phyloP scores from a whole-genome alignment of 148 eudicot species.

The Camellia lanceoleosa region DNA sequence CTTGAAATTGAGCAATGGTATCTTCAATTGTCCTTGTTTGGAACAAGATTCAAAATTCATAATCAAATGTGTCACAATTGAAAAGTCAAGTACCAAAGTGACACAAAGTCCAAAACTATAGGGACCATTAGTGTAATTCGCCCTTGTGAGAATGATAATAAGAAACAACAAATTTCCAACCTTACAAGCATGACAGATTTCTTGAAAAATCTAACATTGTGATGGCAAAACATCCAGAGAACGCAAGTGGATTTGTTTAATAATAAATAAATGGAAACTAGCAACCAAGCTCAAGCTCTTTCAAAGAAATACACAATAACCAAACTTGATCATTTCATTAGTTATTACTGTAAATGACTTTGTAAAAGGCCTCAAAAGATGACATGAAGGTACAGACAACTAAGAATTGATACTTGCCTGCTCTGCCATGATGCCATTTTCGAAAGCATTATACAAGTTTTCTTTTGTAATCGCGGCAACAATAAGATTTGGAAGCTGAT shows the following conservation, averaged over 20 bases:
- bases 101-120: too few relatives aligned
- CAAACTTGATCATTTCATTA: background rate
- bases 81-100: too few relatives aligned
- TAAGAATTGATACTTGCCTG: constrained; percentile 53
- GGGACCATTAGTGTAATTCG: too few relatives aligned
- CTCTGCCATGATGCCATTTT: constrained; percentile 82
- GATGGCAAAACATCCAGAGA: background rate
- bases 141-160: too few relatives aligned
- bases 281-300: background rate
- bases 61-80: too few relatives aligned
- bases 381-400: background rate
- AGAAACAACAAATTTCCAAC: background rate
- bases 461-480: constrained; percentile 82
- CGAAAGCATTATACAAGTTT: constrained; percentile 81
- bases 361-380: background rate
- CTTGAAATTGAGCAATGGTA: too few relatives aligned
- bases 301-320: background rate
- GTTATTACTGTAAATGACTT: background rate
- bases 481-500: constrained; percentile 91
- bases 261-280: background rate
- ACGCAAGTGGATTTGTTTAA: background rate
- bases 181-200: background rate
- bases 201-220: background rate
- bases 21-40: too few relatives aligned
- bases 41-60: too few relatives aligned